phyloP scores from a whole-genome alignment of 1,139 yeast genomes.

The Nakaseomyces kungkrabaensis region DNA sequence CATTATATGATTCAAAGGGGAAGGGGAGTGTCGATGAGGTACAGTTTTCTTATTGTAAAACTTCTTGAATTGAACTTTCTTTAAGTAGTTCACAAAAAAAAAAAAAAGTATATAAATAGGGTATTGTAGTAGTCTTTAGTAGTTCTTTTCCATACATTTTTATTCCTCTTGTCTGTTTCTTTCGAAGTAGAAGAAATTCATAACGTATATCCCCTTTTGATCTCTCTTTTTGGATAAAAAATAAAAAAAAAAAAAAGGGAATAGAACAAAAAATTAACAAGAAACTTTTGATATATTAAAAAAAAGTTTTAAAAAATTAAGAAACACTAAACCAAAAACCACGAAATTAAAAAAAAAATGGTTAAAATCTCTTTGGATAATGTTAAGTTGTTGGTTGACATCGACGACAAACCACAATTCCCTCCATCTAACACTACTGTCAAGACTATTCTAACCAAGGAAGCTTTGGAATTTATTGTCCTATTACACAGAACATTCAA shows the following conservation, averaged over 20 bases:
- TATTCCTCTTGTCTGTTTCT: background rate
- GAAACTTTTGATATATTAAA: background rate
- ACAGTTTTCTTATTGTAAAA: background rate
- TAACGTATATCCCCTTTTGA: background rate
- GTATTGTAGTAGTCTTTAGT: background rate
- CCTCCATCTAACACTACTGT: constrained; percentile 44
- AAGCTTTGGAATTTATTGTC: constrained; percentile 62
- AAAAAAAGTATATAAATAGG: background rate
- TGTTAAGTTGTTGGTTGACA: constrained; percentile 55
- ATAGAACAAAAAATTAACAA: background rate
- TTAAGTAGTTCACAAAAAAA: background rate
- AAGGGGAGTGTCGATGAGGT: too few species aligned
- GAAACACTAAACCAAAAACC: constrained; percentile 1
- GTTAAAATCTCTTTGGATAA: constrained; percentile 38
- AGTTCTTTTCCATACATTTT: background rate
- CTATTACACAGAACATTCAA: constrained; percentile 66
- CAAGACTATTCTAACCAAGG: constrained; percentile 38
- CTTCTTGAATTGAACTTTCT: background rate
- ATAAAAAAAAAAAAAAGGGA: background rate
- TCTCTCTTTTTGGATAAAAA: background rate
- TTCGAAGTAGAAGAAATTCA: too few species aligned
- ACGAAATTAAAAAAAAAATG: constrained; percentile 10
- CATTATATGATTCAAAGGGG: too few species aligned
- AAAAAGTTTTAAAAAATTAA: background rate
- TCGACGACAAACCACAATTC: constrained; percentile 50